Evolutionary conservation across 2,329 filamentous ascomycete genomes (phyloP).

Genomic region (Didymella arachidicola): DNA sequence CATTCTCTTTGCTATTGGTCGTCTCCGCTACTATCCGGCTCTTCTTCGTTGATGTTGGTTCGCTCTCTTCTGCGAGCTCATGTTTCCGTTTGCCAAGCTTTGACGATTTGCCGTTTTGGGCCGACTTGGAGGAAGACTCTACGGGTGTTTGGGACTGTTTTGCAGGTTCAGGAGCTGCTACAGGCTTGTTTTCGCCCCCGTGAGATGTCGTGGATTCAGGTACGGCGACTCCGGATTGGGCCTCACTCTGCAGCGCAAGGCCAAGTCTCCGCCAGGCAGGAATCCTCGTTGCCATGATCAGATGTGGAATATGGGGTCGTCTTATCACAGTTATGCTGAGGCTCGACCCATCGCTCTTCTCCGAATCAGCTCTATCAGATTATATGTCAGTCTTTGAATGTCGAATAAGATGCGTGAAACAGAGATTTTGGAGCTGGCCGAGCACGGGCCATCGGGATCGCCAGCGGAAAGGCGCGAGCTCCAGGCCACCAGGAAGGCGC

Average conservation of each 20-base stretch:
- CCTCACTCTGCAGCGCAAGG: slow-evolving; percentile 65
- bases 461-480: slow-evolving; percentile 13
- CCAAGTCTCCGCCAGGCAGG: slow-evolving; percentile 69
- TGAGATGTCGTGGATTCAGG: slow-evolving; percentile 29
- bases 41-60: slow-evolving; percentile 31
- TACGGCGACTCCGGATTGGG: slow-evolving; percentile 46
- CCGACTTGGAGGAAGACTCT: slow-evolving; percentile 26
- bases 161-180: slow-evolving; percentile 14
- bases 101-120: slow-evolving; percentile 36
- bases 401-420: slow-evolving; percentile 45
- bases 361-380: slow-evolving; percentile 46
- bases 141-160: slow-evolving; percentile 18
- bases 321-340: slow-evolving; percentile 30
- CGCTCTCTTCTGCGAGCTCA: slow-evolving; percentile 38
- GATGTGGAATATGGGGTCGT: slow-evolving; percentile 40
- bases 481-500: slow-evolving; percentile 46
- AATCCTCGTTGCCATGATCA: slow-evolving; percentile 42
- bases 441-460: slow-evolving; percentile 19
- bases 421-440: slow-evolving; percentile 45
- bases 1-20: neutral
- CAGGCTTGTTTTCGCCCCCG: slow-evolving; percentile 18
- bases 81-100: slow-evolving; percentile 51
- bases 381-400: slow-evolving; percentile 36
- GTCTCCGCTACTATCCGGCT: slow-evolving; percentile 7
- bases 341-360: slow-evolving; percentile 41